phyloP scores from a whole-genome alignment of 345 rosid genomes.

The Syzygium aqueum region DNA sequence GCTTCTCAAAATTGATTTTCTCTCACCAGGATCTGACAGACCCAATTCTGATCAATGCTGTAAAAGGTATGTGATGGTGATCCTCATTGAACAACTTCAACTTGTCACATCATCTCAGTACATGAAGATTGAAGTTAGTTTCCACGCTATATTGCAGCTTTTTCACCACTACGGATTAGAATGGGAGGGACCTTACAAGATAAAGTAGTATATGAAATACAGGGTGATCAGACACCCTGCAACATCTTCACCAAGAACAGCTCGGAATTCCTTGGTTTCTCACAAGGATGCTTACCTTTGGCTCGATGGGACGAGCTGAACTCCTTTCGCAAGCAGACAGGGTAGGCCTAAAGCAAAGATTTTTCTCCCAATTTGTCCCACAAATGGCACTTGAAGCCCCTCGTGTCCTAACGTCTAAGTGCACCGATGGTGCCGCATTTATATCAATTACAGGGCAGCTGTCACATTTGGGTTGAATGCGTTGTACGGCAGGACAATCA shows the following conservation, averaged over 20 bases:
- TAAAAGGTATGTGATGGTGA: constrained; percentile 31
- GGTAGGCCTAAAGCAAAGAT: constrained; percentile 17
- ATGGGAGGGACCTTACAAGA: constrained; percentile 76
- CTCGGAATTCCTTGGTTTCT: constrained; percentile 43
- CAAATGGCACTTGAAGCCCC: neutral
- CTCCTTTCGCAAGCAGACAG: constrained; percentile 33
- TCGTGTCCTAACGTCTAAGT: neutral
- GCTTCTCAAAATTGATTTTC: neutral
- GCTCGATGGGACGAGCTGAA: constrained; percentile 60
- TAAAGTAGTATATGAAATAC: constrained; percentile 33
- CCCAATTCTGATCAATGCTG: constrained; percentile 39
- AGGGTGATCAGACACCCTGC: constrained; percentile 29
- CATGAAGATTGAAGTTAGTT: neutral
- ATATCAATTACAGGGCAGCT: constrained; percentile 12
- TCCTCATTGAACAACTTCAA: neutral
- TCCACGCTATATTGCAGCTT: constrained; percentile 27
- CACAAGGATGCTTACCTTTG: constrained; percentile 63
- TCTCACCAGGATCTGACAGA: constrained; percentile 45
- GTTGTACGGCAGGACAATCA: constrained; percentile 18
- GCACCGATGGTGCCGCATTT: neutral
- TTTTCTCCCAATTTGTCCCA: neutral
- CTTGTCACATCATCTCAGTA: neutral
- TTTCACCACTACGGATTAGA: constrained; percentile 63
- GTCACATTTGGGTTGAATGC: constrained; percentile 39
- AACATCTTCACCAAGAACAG: constrained; percentile 27